Base-by-base conservation (phyloP, 2,329 filamentous ascomycete species). In the Xenosphaeropsis pyriputrescens region DNA sequence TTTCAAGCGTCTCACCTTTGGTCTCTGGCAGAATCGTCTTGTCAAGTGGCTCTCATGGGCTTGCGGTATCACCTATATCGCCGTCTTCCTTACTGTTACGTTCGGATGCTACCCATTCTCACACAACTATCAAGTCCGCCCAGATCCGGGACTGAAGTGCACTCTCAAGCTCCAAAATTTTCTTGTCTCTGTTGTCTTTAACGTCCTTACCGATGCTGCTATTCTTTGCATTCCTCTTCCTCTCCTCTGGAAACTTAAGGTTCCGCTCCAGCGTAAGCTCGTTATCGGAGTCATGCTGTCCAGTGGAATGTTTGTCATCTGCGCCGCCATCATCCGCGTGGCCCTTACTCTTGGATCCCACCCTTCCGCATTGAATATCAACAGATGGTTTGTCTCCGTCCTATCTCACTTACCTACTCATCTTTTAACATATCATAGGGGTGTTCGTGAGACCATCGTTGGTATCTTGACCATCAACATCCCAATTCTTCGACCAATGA, bases 1-100 rank as follows among this genome's bases (percentile, higher is more conserved):
- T 36, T 53, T 50, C 43, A 45, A 52, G 37, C 51, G 55, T 12
- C 41, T 57, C 15, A 57, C 56, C 1, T 46, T 57, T 26, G 55
- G 54, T 4, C 45, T 54, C 3, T 46, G 45, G 33, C 50, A 57
- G 40, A 49, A 51, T 29, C 44, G 41, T 13, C 40, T 54, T 12
- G 50, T 60, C 32, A 56, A 52, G 22, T 41, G 35, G 35, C 26
- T 44, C 12, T 37, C 22, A 16, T n/a, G 40, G 22, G 38, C n/a
- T 16, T 44, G 43, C 35, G 37, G 29, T 6, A 6, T 41, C 5
- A 39, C 43, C 6, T 44, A 44, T 19, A 7, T 44, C 9, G 38
- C 34, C 11, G 43, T 44, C 15, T 14, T 42, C 8, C 29, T 37
- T 2, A 44, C 43, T 3, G 38, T 36, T 13, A 42, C 43, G 5